Base-by-base conservation (phyloP, 2,329 filamentous ascomycete species). In the Botryosphaeria agaves region DNA sequence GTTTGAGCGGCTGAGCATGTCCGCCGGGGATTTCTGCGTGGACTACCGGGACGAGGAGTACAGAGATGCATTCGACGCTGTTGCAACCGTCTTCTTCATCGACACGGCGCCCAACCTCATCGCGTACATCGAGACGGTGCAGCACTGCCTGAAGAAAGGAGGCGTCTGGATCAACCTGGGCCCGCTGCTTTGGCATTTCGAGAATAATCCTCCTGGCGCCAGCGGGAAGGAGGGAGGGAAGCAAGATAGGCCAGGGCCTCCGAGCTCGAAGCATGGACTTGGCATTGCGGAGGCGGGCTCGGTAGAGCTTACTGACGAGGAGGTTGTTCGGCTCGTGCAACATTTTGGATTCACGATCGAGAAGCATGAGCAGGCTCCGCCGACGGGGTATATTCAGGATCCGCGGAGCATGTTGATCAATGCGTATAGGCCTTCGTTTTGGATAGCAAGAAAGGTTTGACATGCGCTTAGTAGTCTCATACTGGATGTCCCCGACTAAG, bases 81-180 rank as follows among this genome's bases (percentile, higher is more conserved):
- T 95, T 2, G 74, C 81, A 0, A 82, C 79, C 3, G 80, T 93
- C 7, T 98, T 95, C 58, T 98, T 98, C 59, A 76, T 98, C 34
- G 91, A 98, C 51, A 98, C 89, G 1, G 89, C 89, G 2, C 85
- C 87, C 1, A 95, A 98, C 49, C 51, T 94, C 18, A 77, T 95
- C 32, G 71, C 78, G 2, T 98, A 98, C 48, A 70, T 98, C 19
- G 75, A 92, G 47, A 76, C 84, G 2, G 80, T 95, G 32, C 61
- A 59, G 25, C 69, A 79, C 46, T 91, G 85, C 45, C 65, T 98
- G 29, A 72, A 69, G 40, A 62, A 71, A 0, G 79, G 78, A 16
- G 89, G 89, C 0, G 45, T 92, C 3, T 80, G 92, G 61, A 68
- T 93, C 46, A 98, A 98, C 46, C 61, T 92, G 15, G 89, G 89